These are phyloP conservation scores for Vitis rotundifolia DNA, from an alignment of 164 flowering plant species.

Conservation along the genomic window DNA sequence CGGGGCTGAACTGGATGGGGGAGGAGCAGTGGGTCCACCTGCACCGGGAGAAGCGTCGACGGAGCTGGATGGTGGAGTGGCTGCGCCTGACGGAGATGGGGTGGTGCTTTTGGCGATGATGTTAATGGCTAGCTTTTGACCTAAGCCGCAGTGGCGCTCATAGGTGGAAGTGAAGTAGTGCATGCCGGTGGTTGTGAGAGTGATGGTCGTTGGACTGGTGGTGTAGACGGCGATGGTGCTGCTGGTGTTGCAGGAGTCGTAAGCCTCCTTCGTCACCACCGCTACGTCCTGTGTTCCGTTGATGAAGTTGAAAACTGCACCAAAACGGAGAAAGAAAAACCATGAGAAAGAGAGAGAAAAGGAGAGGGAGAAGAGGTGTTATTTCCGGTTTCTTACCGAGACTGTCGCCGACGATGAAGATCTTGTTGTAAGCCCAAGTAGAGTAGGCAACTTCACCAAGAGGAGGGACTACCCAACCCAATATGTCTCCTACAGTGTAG, in stretches of 20 bases:
- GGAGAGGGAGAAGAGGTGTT: not conserved
- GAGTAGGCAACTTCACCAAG: not conserved
- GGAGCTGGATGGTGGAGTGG: not conserved
- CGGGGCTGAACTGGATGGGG: conserved; percentile 1
- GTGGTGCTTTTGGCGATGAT: conserved; percentile 19
- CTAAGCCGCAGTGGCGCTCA: conserved; percentile 24
- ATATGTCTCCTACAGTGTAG: not conserved
- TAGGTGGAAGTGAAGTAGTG: conserved; percentile 34
- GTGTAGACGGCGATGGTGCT: conserved; percentile 9
- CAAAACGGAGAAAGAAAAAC: not conserved
- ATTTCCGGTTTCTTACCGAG: too few species aligned
- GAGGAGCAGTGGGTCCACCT: not conserved
- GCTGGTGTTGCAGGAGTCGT: conserved; percentile 23
- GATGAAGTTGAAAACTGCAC: conserved; percentile 36
- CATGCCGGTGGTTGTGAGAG: conserved; percentile 28
- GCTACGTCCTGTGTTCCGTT: conserved; percentile 29
- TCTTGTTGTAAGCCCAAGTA: too few species aligned
- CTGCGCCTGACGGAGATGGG: conserved; percentile 5
- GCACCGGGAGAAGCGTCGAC: not conserved
- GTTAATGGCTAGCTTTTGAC: conserved; percentile 38
- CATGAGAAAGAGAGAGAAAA: not conserved
- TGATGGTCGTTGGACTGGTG: conserved; percentile 26
- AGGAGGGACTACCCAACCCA: too few species aligned
- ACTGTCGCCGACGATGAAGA: too few species aligned
- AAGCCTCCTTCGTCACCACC: conserved; percentile 25